These are phyloP conservation scores for Chaetomium sp. DNA, from an alignment of 2,329 filamentous ascomycete species.

Conservation along the genomic window DNA sequence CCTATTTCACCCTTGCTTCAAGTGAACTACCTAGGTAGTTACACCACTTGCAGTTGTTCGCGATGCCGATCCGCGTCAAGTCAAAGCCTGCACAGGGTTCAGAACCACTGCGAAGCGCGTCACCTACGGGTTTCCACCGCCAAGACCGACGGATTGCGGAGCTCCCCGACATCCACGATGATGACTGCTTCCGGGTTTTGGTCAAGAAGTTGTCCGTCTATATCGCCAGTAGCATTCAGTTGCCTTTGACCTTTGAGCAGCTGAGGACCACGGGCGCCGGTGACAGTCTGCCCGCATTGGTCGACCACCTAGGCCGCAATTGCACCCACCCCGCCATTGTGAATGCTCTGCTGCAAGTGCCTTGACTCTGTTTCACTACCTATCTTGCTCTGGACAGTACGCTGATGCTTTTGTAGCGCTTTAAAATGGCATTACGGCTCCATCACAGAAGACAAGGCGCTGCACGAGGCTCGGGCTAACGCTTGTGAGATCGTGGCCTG, in stretches of 20 bases:
- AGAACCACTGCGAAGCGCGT: slow-evolving; percentile 39
- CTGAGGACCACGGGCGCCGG: slow-evolving; percentile 67
- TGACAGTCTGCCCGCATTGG: slow-evolving; percentile 58
- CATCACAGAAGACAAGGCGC: slow-evolving; percentile 62
- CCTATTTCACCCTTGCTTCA: neutral
- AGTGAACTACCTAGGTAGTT: too few species aligned
- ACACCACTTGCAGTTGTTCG: too few species aligned
- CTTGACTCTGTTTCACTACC: neutral
- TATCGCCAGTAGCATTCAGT: slow-evolving; percentile 60
- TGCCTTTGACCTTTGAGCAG: slow-evolving; percentile 73
- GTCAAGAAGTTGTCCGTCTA: slow-evolving; percentile 67
- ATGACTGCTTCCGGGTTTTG: slow-evolving; percentile 64
- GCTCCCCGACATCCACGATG: slow-evolving; percentile 59
- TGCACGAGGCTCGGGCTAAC: slow-evolving; percentile 69
- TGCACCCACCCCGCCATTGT: slow-evolving; percentile 71
- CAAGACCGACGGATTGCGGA: slow-evolving; percentile 36
- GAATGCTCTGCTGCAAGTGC: slow-evolving; percentile 69
- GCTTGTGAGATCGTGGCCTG: slow-evolving; percentile 82
- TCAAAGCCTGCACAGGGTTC: slow-evolving; percentile 40
- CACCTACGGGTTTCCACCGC: slow-evolving; percentile 36
- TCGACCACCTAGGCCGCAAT: slow-evolving; percentile 63
- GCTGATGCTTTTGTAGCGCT: slow-evolving; percentile 52
- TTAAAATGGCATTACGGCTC: slow-evolving; percentile 74
- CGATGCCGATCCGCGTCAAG: slow-evolving; percentile 47
- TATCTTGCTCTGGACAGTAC: neutral